Conservation (phyloP, 345 rosid species). For the Bretschneidera sinensis region DNA sequence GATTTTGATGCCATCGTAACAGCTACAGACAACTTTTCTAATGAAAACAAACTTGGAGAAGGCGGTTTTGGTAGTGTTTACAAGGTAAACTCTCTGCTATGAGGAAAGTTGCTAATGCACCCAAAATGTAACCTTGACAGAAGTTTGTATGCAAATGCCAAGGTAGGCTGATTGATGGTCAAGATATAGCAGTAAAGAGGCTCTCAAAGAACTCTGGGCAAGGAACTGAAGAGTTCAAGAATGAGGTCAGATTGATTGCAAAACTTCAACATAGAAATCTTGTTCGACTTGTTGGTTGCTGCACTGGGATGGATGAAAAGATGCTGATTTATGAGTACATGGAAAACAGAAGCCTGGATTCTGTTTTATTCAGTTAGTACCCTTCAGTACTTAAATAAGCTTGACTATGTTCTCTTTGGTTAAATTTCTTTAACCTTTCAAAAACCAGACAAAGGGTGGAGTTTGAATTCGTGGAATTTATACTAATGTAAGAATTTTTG, state of each 20-base stretch:
- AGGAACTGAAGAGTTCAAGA: conserved; percentile 80
- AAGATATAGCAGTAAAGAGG: conserved; percentile 74
- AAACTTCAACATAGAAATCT: conserved; percentile 82
- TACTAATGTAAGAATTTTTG: background rate
- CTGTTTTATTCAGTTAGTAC: conserved; percentile 59
- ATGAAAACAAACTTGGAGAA: conserved; percentile 50
- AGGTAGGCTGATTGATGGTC: conserved; percentile 59
- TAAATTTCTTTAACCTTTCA: background rate
- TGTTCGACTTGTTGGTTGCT: conserved; percentile 67
- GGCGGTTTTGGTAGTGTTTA: conserved; percentile 82
- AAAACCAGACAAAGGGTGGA: too few relatives aligned
- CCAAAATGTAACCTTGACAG: background rate
- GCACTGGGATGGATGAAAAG: conserved; percentile 62
- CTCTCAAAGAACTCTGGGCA: conserved; percentile 65
- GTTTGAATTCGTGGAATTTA: background rate
- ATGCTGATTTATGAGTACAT: conserved; percentile 82
- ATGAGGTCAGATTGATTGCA: conserved; percentile 73
- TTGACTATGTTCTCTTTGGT: too few relatives aligned
- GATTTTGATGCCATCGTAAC: conserved; percentile 39
- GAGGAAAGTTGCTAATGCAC: background rate
- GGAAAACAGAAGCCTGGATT: conserved; percentile 74
- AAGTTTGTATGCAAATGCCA: conserved; percentile 15
- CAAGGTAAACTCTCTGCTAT: conserved; percentile 43
- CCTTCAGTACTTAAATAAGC: too few relatives aligned
- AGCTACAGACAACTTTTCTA: conserved; percentile 47